Percentiles rank a stretch among this genome's conserved stretches.
Evolutionary conservation across 2,329 filamentous ascomycete genomes (phyloP).

Genomic region (Epichloe scottii): DNA sequence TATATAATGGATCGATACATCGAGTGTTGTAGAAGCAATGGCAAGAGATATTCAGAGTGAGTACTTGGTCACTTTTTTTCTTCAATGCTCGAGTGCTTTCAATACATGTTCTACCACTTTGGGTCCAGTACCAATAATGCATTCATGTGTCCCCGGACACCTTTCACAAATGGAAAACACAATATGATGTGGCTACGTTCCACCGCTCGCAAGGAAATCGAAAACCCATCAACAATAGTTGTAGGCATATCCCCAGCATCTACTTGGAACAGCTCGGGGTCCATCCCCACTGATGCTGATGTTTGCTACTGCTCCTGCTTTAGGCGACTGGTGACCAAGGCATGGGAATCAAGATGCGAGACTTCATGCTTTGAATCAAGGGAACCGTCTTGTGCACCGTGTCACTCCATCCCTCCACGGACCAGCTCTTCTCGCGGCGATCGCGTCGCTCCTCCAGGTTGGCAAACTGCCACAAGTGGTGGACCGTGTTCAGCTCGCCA

Average conservation of each 20-base stretch:
- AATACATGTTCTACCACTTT: slow-evolving; percentile 1
- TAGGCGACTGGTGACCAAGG: slow-evolving; percentile 90
- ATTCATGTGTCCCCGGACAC: slow-evolving; percentile 1
- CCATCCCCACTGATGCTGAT: too few relatives aligned
- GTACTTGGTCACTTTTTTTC: not conserved
- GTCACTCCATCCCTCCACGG: slow-evolving; percentile 87
- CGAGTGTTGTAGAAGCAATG: too few relatives aligned
- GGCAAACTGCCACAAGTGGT: slow-evolving; percentile 97
- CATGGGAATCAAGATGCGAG: slow-evolving; percentile 83
- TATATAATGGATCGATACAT: too few relatives aligned
- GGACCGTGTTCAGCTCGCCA: slow-evolving; percentile 91
- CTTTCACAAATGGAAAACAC: slow-evolving; percentile 5
- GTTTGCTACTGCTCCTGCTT: slow-evolving; percentile 2
- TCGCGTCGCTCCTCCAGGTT: slow-evolving; percentile 88
- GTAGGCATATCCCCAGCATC: not conserved
- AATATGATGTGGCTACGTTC: not conserved
- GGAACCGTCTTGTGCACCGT: slow-evolving; percentile 98
- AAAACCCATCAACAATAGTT: not conserved
- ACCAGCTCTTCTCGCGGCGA: slow-evolving; percentile 89
- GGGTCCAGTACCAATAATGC: slow-evolving; percentile 1
- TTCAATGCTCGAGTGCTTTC: slow-evolving; percentile 2
- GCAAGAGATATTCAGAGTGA: not conserved
- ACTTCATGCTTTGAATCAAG: slow-evolving; percentile 93
- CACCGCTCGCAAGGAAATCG: not conserved
- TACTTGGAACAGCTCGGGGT: too few relatives aligned